A percentile compares a stretch with the other conserved stretches of the same genome.
phyloP scores from a whole-genome alignment of 805 yeast genomes.

The Pichia gijzeniarum region DNA sequence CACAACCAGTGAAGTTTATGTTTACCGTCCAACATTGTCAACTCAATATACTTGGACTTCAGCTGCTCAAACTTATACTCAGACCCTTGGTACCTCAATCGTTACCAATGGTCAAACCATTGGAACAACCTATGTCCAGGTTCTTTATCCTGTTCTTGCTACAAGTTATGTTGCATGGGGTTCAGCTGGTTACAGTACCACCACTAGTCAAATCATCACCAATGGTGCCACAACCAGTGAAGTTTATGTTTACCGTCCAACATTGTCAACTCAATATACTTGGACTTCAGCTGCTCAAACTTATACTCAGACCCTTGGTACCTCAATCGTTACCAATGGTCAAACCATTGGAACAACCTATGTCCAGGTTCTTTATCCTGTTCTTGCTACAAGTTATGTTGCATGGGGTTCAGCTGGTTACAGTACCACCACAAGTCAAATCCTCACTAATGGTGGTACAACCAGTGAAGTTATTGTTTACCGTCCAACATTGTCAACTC shows the following conservation, averaged over 20 bases:
- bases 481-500: not conserved
- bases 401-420: not conserved
- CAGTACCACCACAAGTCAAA: not conserved
- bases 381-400: not conserved
- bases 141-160: not conserved
- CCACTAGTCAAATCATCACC: not conserved
- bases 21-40: not conserved
- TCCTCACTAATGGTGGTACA: not conserved
- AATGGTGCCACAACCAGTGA: not conserved
- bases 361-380: not conserved
- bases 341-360: not conserved
- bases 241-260: not conserved
- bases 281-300: too few species aligned
- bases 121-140: not conserved
- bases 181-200: not conserved
- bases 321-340: constrained; percentile 2
- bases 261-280: not conserved
- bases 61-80: not conserved
- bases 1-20: not conserved
- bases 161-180: not conserved
- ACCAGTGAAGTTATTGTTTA: not conserved
- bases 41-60: not conserved
- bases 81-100: not conserved
- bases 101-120: constrained; percentile 1
- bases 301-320: too few species aligned